Percentiles rank a stretch among this genome's conserved stretches.
Evolutionary conservation across 2,329 filamentous ascomycete species (phyloP).

Genomic region (Phaeosphaeria sp.): DNA sequence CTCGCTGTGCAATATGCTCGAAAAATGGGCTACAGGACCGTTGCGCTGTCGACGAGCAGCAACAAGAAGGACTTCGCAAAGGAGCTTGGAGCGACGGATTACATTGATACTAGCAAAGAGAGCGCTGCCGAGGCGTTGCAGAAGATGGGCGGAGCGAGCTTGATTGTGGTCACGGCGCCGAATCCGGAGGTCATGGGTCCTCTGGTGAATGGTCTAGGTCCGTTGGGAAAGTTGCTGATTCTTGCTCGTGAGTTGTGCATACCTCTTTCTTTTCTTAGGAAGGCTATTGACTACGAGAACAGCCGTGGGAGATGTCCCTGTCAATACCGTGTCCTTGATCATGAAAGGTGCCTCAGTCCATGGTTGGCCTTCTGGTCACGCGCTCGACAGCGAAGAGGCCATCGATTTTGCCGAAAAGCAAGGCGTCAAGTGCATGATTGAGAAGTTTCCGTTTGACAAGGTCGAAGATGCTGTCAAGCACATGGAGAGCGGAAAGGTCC

Average conservation of each 20-base stretch:
- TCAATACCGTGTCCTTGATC: conserved; percentile 55
- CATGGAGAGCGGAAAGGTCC: conserved; percentile 57
- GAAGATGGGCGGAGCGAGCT: conserved; percentile 66
- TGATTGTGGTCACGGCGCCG: conserved; percentile 70
- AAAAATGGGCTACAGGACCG: conserved; percentile 60
- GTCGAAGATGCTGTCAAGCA: conserved; percentile 58
- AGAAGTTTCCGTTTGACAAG: conserved; percentile 60
- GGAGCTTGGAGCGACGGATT: conserved; percentile 63
- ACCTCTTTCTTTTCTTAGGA: neutral
- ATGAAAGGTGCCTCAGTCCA: conserved; percentile 56
- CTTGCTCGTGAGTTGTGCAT: conserved; percentile 54
- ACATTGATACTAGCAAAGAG: conserved; percentile 60
- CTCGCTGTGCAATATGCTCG: conserved; percentile 60
- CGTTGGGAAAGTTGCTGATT: conserved; percentile 65
- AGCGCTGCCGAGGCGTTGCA: conserved; percentile 59
- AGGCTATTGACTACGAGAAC: neutral
- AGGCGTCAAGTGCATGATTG: conserved; percentile 59
- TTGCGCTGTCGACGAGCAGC: conserved; percentile 57
- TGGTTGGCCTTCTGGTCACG: conserved; percentile 62
- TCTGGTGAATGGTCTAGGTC: conserved; percentile 61
- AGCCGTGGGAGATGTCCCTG: conserved; percentile 54
- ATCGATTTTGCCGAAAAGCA: conserved; percentile 58
- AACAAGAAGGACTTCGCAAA: conserved; percentile 62
- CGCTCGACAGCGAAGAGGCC: conserved; percentile 60
- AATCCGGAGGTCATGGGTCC: conserved; percentile 62